Conservation (phyloP, 108 stramenopile genomes). For the Cyclostephanos invisitatus region DNA sequence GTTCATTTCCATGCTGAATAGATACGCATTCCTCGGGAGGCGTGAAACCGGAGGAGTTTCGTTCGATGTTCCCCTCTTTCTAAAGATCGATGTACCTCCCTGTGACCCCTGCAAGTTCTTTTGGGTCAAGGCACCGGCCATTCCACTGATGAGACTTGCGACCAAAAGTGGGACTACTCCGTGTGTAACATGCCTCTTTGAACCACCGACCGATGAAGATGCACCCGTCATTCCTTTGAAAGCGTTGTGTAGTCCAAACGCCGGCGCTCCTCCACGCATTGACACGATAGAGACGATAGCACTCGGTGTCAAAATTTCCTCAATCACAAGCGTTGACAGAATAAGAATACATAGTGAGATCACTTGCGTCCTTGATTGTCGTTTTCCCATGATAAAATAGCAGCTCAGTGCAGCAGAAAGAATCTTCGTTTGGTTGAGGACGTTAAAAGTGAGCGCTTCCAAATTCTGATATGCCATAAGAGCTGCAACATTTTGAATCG, state of each 20-base stretch:
- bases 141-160: conserved; percentile 76
- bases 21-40: conserved; percentile 51
- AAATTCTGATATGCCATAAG: conserved; percentile 78
- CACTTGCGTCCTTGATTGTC: conserved; percentile 75
- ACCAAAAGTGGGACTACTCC: conserved; percentile 67
- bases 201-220: conserved; percentile 9
- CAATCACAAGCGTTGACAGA: conserved; percentile 60
- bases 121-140: conserved; percentile 83
- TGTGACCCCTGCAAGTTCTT: conserved; percentile 60
- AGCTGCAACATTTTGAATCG: conserved; percentile 75
- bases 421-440: conserved; percentile 93
- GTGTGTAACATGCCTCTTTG: conserved; percentile 35
- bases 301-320: conserved; percentile 48
- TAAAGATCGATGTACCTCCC: conserved; percentile 18
- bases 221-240: conserved; percentile 19
- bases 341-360: conserved; percentile 71
- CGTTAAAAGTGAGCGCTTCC: conserved; percentile 80
- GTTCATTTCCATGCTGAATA: conserved; percentile 83
- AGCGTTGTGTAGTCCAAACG: conserved; percentile 13
- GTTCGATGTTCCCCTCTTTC: conserved; percentile 8
- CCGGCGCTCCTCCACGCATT: conserved; percentile 10
- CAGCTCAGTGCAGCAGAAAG: conserved; percentile 85
- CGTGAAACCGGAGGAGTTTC: conserved; percentile 12
- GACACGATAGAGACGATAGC: conserved; percentile 20
- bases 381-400: conserved; percentile 72